Percentiles rank a stretch among this genome's conserved stretches.
phyloP scores from a whole-genome alignment of 164 flowering plant species.

The Sextonia rubra region DNA sequence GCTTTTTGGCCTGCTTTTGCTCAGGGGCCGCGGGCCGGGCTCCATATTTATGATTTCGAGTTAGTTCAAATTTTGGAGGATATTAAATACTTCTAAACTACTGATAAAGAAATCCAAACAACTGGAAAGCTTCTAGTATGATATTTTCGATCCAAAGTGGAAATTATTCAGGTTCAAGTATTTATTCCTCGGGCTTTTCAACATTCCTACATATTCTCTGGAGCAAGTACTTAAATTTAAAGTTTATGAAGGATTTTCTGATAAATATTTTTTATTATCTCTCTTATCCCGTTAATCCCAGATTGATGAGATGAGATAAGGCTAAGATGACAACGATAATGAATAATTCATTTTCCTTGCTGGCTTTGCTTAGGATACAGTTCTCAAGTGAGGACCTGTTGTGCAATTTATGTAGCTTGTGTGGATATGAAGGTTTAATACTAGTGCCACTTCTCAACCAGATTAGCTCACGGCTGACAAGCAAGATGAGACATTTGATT shows the following conservation, averaged over 20 bases:
- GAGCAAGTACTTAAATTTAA: background rate
- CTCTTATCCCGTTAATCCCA: too few species aligned
- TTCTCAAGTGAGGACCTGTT: background rate
- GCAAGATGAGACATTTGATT: background rate
- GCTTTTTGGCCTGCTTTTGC: background rate
- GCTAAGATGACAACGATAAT: too few species aligned
- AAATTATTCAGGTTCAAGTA: background rate
- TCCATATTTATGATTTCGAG: constrained; percentile 1
- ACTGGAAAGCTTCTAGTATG: background rate
- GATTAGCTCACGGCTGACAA: background rate
- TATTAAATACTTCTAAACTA: background rate
- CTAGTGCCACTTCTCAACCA: background rate
- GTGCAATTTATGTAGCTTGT: background rate
- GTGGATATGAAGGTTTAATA: background rate
- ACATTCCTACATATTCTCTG: background rate
- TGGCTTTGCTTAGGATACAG: too few species aligned
- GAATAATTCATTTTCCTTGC: too few species aligned
- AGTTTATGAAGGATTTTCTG: background rate
- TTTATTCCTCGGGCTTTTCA: background rate
- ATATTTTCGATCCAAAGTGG: background rate
- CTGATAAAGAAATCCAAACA: too few species aligned
- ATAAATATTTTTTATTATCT: background rate
- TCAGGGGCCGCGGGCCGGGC: background rate
- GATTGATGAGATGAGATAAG: too few species aligned
- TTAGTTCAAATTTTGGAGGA: background rate